Base-by-base conservation (phyloP, 208 protist genomes). In the Crithidia mellificae region DNA sequence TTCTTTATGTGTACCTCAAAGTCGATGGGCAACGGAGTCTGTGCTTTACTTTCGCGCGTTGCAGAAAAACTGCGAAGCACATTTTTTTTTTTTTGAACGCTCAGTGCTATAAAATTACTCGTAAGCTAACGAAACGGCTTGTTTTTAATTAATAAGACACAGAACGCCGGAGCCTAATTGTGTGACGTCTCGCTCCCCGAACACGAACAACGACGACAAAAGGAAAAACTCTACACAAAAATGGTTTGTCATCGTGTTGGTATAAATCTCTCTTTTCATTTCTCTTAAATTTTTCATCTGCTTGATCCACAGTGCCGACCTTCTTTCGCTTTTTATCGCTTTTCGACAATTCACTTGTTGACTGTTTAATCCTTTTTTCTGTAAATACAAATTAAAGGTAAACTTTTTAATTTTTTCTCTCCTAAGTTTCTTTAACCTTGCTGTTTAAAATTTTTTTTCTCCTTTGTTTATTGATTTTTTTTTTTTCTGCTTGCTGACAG, bases 311-410 rank as follows among this genome's bases (percentile, higher is more conserved):
- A 11, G 34, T 11, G 5, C 11, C 11, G 5, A 38, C 34, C 5
- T 38, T 38, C 11, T 22, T 34, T 20, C n/a, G 12, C 29, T 34
- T 55, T 34, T 55, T 55, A 19, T 27, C 29, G 12, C 50, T 34
- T 29, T 55, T 55, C 22, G 29, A 55, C 50, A 38, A 5, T 38
- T 38, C 34, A 38, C 5, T 38, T 38, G 22, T 55, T 34, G 50
- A 55, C 9, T 55, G 4, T 6, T n/a, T 55, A 19, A 14, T 17
- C 22, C 50, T 22, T 29, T n/a, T 17, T 34, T 55, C 27, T n/a
- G 50, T 34, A 27, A n/a, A n/a, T 55, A 34, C 50, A 34, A 55
- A 55, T 29, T n/a, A 12, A 46, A n/a, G 41, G 41, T 38, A 11
- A 38, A n/a, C 41, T 41, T 15, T 15, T 12, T 41, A 6, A 41